Evolutionary conservation across 148 eudicot genomes (phyloP), one percentile per base, ranked within the genome.

Genomic region (Nepenthes mirabilis): DNA sequence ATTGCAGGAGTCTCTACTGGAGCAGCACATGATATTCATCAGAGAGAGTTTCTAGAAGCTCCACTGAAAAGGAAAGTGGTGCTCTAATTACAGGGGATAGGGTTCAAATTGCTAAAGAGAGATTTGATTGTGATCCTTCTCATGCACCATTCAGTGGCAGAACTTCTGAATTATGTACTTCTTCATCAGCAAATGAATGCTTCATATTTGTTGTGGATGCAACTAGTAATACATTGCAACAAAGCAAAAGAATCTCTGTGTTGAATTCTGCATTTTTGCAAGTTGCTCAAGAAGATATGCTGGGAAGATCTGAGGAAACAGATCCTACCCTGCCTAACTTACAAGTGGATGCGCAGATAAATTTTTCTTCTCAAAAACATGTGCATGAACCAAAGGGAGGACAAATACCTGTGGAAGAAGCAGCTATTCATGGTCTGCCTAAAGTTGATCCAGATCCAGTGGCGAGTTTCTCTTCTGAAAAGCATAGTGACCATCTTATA

Each of bases 291-390:
- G 67, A 55, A 47, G 47, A 23, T 43, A 1, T 53, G 66, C 36
- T 10, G 5, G 66, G 50, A 52, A 33, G 5, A 35, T 58, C 40
- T 14, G 5, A 40, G 37, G 58, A 36, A 36, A 50, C 9, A 37
- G 58, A 63, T 63, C 66, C 50, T 53, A 10, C 10, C 23, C 53
- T 40, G 58, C 57, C 75, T 56, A 6, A 11, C 37, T 37, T 34
- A 43, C 32, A 40, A 51, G 49, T 10, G 11, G 14, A 54, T 53
- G 55, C 32, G 57, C 43, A 40, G 43, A 40, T 40, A 40, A 7
- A 2, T 40, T 40, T 40, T 3, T 7, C 43, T 2, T 2, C 43
- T 40, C 52, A 49, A 2, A 12, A 49, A 2, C 52, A 3, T 49
- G 52, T 49, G 2, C 52, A 49, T 10, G 52, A 49, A 2, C 12